Base-by-base conservation (phyloP, 2,329 filamentous ascomycete genomes). In the Daldinia sp. region DNA sequence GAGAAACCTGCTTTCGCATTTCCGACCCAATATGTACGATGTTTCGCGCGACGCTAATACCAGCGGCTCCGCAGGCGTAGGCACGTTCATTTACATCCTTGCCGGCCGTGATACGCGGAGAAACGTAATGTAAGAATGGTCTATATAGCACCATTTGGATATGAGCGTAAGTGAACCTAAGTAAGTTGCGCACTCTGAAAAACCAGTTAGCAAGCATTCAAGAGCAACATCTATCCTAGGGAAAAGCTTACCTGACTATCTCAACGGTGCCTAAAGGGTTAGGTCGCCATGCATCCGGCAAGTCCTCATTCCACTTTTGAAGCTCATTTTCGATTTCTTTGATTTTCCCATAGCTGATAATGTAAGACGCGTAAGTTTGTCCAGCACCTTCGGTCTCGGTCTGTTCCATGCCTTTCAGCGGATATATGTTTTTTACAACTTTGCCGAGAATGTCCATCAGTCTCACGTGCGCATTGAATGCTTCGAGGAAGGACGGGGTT, bases 111-210 rank as follows among this genome's bases (percentile, higher is more conserved):
- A 88, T 81, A 48, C 87, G 84, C 9, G 89, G 89, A 6, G 92
- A 93, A 15, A 93, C 89, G 73, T 95, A 96, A 77, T 96, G 93
- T 12, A 96, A 81, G 77, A 96, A 96, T 0, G 93, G 93, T 18
- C 93, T 85, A 75, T 96, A 96, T 1, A 96, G 82, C 75, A 96
- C 89, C 78, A 96, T 90, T 76, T 95, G 93, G 4, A 94, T 91
- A 75, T 95, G 92, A 1, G 91, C 92, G 77, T 92, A 95, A n/a
- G 90, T 88, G 79, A 96, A 90, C 39, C 92, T 87, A 20, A 96
- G 83, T 26, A 94, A 83, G 70, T 94, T 93, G 67, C 93, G 92
- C n/a, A 89, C 85, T 9, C 86, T 88, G 59, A 51, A 37, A 42
- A 46, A 60, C 12, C 23, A 42, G 37, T 78, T 67, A 77, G 76